A percentile compares a stretch with the other conserved stretches of the same genome.
Conservation (phyloP, 2,329 filamentous ascomycete species). For the Rutstroemia sp. region DNA sequence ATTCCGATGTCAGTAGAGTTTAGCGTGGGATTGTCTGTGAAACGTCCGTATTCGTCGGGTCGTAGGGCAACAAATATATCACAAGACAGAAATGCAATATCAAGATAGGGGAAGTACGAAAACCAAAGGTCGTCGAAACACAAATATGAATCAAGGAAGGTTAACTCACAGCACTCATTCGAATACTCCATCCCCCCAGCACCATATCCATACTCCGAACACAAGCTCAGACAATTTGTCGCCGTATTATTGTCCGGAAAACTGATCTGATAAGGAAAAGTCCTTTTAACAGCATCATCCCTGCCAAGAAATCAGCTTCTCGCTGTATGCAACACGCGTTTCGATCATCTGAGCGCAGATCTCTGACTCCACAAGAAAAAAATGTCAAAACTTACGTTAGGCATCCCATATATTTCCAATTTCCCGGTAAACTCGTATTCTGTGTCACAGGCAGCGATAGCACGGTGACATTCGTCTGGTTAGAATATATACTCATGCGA, state of each 20-base stretch:
- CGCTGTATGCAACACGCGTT: background rate
- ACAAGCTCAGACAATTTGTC: constrained; percentile 18
- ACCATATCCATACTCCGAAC: constrained; percentile 22
- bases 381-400: constrained; percentile 22
- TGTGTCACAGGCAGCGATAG: constrained; percentile 13
- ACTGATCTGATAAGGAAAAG: constrained; percentile 20
- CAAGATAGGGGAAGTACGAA: background rate
- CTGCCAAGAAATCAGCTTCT: background rate
- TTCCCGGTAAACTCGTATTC: constrained; percentile 15
- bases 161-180: constrained; percentile 20
- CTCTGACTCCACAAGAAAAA: background rate
- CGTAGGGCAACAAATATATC: background rate
- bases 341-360: background rate
- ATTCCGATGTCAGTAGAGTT: background rate
- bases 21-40: background rate
- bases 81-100: background rate
- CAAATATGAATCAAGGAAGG: background rate
- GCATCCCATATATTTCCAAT: constrained; percentile 20
- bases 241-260: constrained; percentile 16
- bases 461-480: constrained; percentile 11
- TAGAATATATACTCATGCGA: constrained; percentile 22
- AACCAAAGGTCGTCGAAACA: background rate
- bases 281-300: constrained; percentile 12
- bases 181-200: constrained; percentile 24
- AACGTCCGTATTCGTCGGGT: background rate